Base-by-base conservation (phyloP, 148 eudicot genomes). In the Nepenthes mirabilis region DNA sequence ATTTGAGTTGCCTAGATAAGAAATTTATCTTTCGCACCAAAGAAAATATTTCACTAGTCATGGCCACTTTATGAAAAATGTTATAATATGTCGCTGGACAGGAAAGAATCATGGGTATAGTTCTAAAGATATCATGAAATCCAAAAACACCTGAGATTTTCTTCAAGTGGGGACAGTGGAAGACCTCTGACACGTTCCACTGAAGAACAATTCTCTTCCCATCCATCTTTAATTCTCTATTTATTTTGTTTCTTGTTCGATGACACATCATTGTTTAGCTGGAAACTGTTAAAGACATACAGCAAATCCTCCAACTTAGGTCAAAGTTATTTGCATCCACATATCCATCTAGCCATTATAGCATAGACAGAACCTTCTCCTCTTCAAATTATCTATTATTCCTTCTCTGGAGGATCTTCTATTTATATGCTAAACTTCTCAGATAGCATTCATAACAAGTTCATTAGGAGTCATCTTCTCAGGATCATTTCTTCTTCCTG, bases 121-220 rank as follows among this genome's bases (percentile, higher is more conserved):
- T 40, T 40, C 8, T 1, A 12, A 49, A 49, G 52, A 49, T 2
- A 10, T 49, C 3, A 11, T 11, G 11, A 49, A 49, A 12, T 0
- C 14, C n/a, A 11, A 49, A 49, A 49, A 49, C 52, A n/a, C 52
- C 6, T 49, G 52, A 49, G n/a, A 49, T 49, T 11, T 2, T 5
- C 12, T 49, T 11, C 52, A 10, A 49, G 14, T 5, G 52, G 40
- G 33, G 35, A 33, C 34, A 58, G 67, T 67, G 67, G 69, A 53
- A 64, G 67, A 52, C 71, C 61, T 61, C 65, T 61, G 61, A 57
- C 68, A 68, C 60, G 63, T 50, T 73, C 68, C 68, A 71, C 77
- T 60, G 68, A 66, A 23, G 43, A 68, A 50, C 52, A 49, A 49
- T 49, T 49, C 52, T 11, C 52, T 11, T 49, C 52, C 12, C 14